Evolutionary conservation across 345 rosid species (phyloP), one percentile per base, ranked within the genome.

Genomic region (Acer campestre): DNA sequence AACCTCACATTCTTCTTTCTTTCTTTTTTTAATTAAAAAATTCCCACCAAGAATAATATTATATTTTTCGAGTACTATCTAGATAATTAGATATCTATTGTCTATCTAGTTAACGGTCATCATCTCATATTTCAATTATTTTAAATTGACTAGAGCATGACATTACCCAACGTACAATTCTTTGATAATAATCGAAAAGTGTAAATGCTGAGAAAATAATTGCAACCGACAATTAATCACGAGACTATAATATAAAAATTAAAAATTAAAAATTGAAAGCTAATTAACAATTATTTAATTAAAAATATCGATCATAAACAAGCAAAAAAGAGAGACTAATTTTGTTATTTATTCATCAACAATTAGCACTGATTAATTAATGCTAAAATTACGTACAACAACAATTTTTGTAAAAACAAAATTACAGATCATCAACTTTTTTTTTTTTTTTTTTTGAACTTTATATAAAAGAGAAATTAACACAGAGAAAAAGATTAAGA

Each of bases 341-440:
- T 40, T 40, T 17, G 22, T 38, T 61, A 35, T 49, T 61, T 76
- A 51, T 68, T 73, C 66, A 6, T 58, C 49, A 20, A 49, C 6
- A 23, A 63, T 75, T 58, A 80, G 48, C 11, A 80, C 70, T 70
- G 53, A 42, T 69, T 18, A 75, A 64, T 69, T 18, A 75, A 64
- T 40, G 42, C 53, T 0, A 53, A 53, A 53, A 61, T 42, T 69
- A 82, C 67, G 49, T 77, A 79, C 82, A 71, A 48, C 68, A 61
- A 73, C 6, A 35, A 35, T 35, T 71, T 35, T 71, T 68, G 75
- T 56, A 42, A 74, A 3, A 23, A 40, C 55, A 70, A 85, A 79
- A 81, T 77, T 75, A 81, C 86, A 79, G 81, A 80, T 73, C 76
- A 51, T 42, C 2, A 22, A 38, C 4, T 66, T 59, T 25, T 25